phyloP scores from a whole-genome alignment of 2,329 filamentous ascomycete genomes.

The Alternaria brassicicola region DNA sequence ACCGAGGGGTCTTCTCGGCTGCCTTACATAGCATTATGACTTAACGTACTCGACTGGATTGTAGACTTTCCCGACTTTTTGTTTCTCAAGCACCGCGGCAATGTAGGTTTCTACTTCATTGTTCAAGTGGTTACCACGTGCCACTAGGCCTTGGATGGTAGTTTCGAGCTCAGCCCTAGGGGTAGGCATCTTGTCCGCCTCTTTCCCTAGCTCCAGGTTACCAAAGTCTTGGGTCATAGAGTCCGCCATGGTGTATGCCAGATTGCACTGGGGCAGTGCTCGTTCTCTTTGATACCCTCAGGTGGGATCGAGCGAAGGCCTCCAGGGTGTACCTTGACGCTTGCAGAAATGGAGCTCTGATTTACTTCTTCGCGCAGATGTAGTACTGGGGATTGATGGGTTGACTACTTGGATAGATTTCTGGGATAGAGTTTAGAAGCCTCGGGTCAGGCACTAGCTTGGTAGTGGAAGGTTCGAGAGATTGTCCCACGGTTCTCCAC shows the following conservation, averaged over 20 bases:
- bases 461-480: neutral
- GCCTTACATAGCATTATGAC: neutral
- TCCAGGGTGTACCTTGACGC: too few species aligned
- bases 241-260: slow-evolving; percentile 27
- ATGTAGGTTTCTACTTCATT: slow-evolving; percentile 52
- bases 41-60: slow-evolving; percentile 43
- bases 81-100: slow-evolving; percentile 39
- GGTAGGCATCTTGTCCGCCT: slow-evolving; percentile 7
- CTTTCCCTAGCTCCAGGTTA: slow-evolving; percentile 17
- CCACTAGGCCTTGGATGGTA: slow-evolving; percentile 43
- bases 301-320: too few species aligned
- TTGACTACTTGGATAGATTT: neutral
- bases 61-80: slow-evolving; percentile 42
- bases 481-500: neutral
- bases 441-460: neutral
- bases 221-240: slow-evolving; percentile 16
- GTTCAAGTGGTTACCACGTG: slow-evolving; percentile 47
- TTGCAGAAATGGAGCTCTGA: too few species aligned
- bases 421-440: neutral
- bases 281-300: too few species aligned
- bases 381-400: neutral
- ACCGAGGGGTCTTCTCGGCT: neutral
- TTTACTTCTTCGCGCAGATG: too few species aligned
- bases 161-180: slow-evolving; percentile 26
- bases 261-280: too few species aligned